Percentiles rank a stretch among this genome's conserved stretches.
Conservation (phyloP, 257 asterid genomes). For the Prunella vulgaris region DNA sequence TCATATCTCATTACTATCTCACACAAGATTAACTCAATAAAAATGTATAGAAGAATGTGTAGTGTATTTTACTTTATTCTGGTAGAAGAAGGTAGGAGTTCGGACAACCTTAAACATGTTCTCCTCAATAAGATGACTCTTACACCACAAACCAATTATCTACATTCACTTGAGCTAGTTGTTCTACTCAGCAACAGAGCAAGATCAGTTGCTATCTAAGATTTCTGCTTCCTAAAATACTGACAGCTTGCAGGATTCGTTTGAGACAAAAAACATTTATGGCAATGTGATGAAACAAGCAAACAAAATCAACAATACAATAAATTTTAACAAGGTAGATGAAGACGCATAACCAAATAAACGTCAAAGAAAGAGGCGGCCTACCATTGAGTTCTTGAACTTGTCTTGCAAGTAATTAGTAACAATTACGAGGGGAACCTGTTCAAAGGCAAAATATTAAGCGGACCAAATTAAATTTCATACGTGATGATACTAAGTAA, state of each 20-base stretch:
- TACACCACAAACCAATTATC: not conserved
- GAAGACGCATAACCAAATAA: constrained; percentile 6
- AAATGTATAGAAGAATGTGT: not conserved
- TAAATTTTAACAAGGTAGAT: not conserved
- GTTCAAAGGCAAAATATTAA: constrained; percentile 23
- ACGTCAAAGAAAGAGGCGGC: constrained; percentile 12
- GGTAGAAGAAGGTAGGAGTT: not conserved
- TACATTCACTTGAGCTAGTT: not conserved
- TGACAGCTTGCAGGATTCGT: not conserved
- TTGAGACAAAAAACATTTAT: not conserved
- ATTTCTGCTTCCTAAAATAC: not conserved
- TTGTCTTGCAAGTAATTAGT: constrained; percentile 79
- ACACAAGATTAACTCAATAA: no score
- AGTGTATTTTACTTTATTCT: not conserved
- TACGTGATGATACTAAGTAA: not conserved
- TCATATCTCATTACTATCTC: no score
- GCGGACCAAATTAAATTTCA: constrained; percentile 13
- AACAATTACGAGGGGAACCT: constrained; percentile 88
- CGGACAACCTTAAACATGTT: not conserved
- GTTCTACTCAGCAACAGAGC: not conserved
- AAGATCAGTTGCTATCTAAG: not conserved
- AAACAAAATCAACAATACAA: not conserved
- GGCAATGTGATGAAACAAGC: not conserved
- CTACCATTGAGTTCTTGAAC: constrained; percentile 90
- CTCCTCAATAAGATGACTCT: not conserved